phyloP scores from a whole-genome alignment of 805 yeast species.

The Wickerhamiella hasegawae region DNA sequence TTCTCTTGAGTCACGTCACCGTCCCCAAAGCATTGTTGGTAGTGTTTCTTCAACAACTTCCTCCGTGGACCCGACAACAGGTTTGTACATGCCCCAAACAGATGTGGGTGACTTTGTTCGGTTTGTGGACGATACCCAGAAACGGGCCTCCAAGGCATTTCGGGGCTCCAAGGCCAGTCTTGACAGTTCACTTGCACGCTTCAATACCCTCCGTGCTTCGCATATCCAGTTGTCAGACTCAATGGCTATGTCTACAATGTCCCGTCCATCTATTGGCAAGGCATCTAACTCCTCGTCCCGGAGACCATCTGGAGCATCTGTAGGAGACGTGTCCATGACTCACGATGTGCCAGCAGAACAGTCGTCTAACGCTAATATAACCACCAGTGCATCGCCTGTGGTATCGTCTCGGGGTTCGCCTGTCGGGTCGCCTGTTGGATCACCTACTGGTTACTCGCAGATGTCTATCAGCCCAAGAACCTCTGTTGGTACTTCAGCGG shows the following conservation, averaged over 20 bases:
- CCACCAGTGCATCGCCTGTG: too few species aligned
- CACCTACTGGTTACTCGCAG: too few species aligned
- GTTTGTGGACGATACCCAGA: constrained; percentile 35
- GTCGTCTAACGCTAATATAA: too few species aligned
- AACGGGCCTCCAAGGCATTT: constrained; percentile 9
- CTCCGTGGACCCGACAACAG: constrained; percentile 23
- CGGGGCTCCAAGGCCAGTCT: constrained; percentile 3
- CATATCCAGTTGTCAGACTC: constrained; percentile 23
- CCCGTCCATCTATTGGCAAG: constrained; percentile 2
- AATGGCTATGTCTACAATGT: constrained; percentile 6
- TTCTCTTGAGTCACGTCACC: constrained; percentile 7
- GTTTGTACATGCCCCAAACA: constrained; percentile 30
- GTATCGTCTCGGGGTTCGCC: too few species aligned
- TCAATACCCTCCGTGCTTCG: constrained; percentile 20
- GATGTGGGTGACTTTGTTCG: constrained; percentile 50
- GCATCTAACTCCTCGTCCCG: too few species aligned
- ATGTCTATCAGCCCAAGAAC: too few species aligned
- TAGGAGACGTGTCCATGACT: too few species aligned
- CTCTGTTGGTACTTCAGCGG: too few species aligned
- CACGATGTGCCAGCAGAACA: too few species aligned
- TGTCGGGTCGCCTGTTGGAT: too few species aligned
- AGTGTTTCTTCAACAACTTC: constrained; percentile 10
- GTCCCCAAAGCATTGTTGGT: not conserved
- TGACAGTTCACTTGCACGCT: constrained; percentile 19
- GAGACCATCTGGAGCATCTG: too few species aligned